Evolutionary conservation across 345 rosid genomes (phyloP).

Genomic region (Syzygium jambos): DNA sequence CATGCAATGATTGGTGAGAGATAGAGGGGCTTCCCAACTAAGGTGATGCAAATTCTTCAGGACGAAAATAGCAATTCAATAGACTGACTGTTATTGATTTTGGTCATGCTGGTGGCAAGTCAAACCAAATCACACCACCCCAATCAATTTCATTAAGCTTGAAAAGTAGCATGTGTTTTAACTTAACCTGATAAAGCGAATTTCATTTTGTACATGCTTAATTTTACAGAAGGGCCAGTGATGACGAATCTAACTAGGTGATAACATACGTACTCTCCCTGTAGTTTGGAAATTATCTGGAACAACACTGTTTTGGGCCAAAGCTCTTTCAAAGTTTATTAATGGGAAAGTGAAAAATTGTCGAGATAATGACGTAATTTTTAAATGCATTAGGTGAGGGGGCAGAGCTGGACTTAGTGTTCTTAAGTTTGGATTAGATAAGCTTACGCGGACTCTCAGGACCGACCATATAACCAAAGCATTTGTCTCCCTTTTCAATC

Average conservation of each 20-base stretch:
- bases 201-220: background rate
- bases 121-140: background rate
- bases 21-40: background rate
- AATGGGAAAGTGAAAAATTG: background rate
- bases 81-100: background rate
- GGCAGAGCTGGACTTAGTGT: background rate
- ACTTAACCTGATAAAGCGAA: background rate
- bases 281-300: background rate
- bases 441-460: background rate
- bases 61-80: background rate
- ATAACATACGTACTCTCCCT: background rate
- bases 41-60: background rate
- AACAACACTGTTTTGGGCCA: background rate
- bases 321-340: background rate
- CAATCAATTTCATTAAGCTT: background rate
- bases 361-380: background rate
- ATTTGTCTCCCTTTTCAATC: background rate
- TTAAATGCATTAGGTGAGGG: background rate
- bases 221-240: background rate
- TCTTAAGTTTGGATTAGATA: background rate
- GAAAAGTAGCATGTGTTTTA: background rate
- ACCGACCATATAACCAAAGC: background rate
- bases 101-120: background rate
- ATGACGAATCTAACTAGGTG: background rate
- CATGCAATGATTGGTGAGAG: background rate